These are phyloP conservation scores for Kodamaea leandrae DNA, from an alignment of 805 yeast species.

Conservation along the genomic window DNA sequence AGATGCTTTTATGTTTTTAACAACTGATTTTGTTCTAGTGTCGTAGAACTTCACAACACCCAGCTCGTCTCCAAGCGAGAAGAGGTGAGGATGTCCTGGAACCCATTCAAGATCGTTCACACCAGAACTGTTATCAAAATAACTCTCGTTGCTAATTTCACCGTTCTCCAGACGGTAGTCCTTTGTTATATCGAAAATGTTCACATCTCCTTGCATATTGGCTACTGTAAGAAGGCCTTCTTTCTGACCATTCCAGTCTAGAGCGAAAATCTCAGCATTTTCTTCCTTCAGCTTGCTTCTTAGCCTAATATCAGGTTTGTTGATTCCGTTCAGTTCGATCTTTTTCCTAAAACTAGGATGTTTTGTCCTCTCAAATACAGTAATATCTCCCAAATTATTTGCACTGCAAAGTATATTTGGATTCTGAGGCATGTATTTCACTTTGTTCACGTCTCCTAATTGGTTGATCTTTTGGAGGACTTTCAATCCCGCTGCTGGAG, in stretches of 20 bases:
- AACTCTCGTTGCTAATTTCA: conserved; percentile 2
- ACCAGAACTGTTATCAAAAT: conserved; percentile 39
- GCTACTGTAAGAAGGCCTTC: conserved; percentile 64
- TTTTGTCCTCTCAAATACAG: conserved; percentile 78
- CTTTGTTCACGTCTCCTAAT: conserved; percentile 69
- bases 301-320: conserved; percentile 53
- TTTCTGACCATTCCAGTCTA: conserved; percentile 67
- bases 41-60: conserved; percentile 53
- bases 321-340: conserved; percentile 22
- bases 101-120: conserved; percentile 75
- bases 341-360: conserved; percentile 45
- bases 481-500: conserved; percentile 19
- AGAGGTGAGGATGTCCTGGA: conserved; percentile 55
- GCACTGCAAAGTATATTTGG: conserved; percentile 78
- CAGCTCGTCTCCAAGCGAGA: conserved; percentile 69
- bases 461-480: conserved; percentile 61
- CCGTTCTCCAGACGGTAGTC: conserved; percentile 21
- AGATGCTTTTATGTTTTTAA: conserved; percentile 6
- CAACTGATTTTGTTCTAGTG: conserved; percentile 33
- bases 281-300: conserved; percentile 22
- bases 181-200: conserved; percentile 63
- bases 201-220: conserved; percentile 60
- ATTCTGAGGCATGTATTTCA: conserved; percentile 78
- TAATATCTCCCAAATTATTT: conserved; percentile 62
- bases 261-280: conserved; percentile 61